phyloP scores from a whole-genome alignment of 352 stramenopile genomes.

The Phytopythium sindhum region DNA sequence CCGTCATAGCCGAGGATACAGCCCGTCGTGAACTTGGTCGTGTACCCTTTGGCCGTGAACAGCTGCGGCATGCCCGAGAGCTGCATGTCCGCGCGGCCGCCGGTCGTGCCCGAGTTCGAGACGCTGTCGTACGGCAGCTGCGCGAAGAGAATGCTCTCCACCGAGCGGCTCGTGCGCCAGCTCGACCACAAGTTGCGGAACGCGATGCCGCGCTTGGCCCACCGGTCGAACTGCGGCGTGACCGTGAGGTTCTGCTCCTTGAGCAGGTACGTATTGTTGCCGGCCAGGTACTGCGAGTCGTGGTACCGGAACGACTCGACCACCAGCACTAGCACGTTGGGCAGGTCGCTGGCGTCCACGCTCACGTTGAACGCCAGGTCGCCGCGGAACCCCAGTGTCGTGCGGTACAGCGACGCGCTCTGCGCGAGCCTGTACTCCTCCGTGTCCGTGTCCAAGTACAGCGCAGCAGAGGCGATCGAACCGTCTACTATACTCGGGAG shows the following conservation, averaged over 20 bases:
- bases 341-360: conserved; percentile 24
- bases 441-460: conserved; percentile 16
- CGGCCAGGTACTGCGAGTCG: conserved; percentile 49
- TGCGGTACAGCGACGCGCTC: conserved; percentile 29
- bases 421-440: conserved; percentile 14
- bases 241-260: conserved; percentile 33
- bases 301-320: conserved; percentile 56
- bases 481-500: conserved; percentile 10
- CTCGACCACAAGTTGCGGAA: conserved; percentile 63
- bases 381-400: conserved; percentile 37
- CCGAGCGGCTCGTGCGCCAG: conserved; percentile 52
- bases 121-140: conserved; percentile 45
- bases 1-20: conserved; percentile 42
- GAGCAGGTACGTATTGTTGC: conserved; percentile 34
- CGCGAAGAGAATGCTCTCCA: conserved; percentile 51
- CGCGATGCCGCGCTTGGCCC: conserved; percentile 40
- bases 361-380: conserved; percentile 40
- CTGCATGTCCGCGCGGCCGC: conserved; percentile 20
- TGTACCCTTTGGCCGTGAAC: conserved; percentile 47
- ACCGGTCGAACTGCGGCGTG: conserved; percentile 48
- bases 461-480: conserved; percentile 9
- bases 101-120: conserved; percentile 29
- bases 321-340: conserved; percentile 52
- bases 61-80: conserved; percentile 46
- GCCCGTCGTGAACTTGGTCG: conserved; percentile 48